Percentiles rank a stretch among this genome's conserved stretches.
phyloP scores from a whole-genome alignment of 164 flowering plant species.

The Magnolia officinalis region DNA sequence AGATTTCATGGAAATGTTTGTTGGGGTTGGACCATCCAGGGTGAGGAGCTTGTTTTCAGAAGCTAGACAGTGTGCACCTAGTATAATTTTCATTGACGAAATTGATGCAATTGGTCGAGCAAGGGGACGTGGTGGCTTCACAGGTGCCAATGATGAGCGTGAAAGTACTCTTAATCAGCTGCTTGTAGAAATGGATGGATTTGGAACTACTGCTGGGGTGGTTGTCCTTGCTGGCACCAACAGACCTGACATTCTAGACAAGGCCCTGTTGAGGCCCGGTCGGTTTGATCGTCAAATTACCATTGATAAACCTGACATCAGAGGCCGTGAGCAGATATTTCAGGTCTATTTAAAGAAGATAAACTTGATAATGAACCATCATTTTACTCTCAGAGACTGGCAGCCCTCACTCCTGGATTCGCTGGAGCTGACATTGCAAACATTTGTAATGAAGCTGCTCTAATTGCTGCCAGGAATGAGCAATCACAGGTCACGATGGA shows the following conservation, averaged over 20 bases:
- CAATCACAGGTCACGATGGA: conserved; percentile 50
- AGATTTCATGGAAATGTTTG: conserved; percentile 96
- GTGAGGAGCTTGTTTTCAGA: conserved; percentile 81
- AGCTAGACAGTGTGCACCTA: conserved; percentile 88
- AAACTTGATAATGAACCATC: conserved; percentile 75
- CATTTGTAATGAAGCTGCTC: conserved; percentile 87
- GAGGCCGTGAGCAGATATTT: conserved; percentile 79
- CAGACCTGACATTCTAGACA: conserved; percentile 82
- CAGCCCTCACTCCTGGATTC: conserved; percentile 94
- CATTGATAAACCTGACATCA: conserved; percentile 85
- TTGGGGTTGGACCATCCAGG: conserved; percentile 92
- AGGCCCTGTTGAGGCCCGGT: conserved; percentile 88
- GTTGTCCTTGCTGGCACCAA: conserved; percentile 94
- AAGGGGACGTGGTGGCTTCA: conserved; percentile 74
- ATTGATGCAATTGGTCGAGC: conserved; percentile 96
- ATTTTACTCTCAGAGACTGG: conserved; percentile 71
- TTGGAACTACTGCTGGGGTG: conserved; percentile 84
- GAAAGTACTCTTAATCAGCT: conserved; percentile 91
- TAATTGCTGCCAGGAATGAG: conserved; percentile 79
- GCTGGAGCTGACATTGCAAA: conserved; percentile 97
- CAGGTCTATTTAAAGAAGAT: conserved; percentile 55
- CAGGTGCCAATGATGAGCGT: conserved; percentile 81
- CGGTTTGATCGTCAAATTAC: conserved; percentile 84
- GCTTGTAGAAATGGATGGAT: conserved; percentile 96
- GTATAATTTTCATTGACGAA: conserved; percentile 88